Base-by-base conservation (phyloP, 176 grass and related monocot species). In the Rhynchospora breviuscula region DNA sequence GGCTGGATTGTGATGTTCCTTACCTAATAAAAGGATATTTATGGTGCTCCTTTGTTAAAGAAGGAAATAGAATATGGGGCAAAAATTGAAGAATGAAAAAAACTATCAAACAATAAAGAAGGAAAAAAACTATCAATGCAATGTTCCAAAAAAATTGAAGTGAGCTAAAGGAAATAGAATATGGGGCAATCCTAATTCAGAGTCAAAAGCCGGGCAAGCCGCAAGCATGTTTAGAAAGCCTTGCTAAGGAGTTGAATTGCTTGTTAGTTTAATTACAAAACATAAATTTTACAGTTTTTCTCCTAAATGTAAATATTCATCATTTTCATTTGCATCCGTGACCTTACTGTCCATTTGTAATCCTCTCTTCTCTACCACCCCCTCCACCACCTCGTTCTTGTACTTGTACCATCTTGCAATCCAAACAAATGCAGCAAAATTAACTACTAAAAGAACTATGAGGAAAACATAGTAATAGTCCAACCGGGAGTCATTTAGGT, bases 401-500 rank as follows among this genome's bases (percentile, higher is more conserved):
- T 94, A 94, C 68, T 80, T 74, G 86, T 91, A 94, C 53, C 78
- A 62, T 71, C 3, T 80, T 0, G 92, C 78, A 68, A 89, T 61
- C 88, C 83, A 90, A 12, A 91, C 58, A 71, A 94, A 94, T 5
- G 85, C 51, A 2, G 9, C 87, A 66, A 90, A 65, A 87, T 94
- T 94, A n/a, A 83, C 2, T 58, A 73, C 60, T 43, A 88, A 85
- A 83, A 94, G 59, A 2, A 81, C 63, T 67, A 92, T 80, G 23
- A 94, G 81, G 86, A 94, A 92, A 9, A 31, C 81, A 80, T 90
- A 94, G 86, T 92, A 94, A 79, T 90, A 92, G 63, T 94, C 93
- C 54, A 94, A 79, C 79, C 84, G 93, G 22, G 90, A 92, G 71
- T 88, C 78, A 68, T 94, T 94, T 11, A 92, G 76, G 84, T 94